Conservation (phyloP, 441 rosid species). For the Erysimum pusillum region DNA sequence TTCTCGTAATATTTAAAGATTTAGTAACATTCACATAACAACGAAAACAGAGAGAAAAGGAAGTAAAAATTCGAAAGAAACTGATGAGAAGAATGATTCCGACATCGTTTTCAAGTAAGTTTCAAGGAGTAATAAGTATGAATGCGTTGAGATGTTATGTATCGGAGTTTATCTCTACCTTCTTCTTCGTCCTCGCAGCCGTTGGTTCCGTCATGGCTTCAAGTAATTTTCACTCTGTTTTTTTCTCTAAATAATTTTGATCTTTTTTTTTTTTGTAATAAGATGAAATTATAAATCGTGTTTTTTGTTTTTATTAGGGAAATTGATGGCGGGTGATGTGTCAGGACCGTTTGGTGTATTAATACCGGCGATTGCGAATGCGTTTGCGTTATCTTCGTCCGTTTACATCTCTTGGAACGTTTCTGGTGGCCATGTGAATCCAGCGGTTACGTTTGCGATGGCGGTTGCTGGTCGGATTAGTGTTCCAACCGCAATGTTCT, state of each 20-base stretch:
- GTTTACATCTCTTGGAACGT: slow-evolving; percentile 67
- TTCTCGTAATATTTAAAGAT: slow-evolving; percentile 30
- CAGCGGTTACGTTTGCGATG: slow-evolving; percentile 90
- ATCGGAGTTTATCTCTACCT: slow-evolving; percentile 92
- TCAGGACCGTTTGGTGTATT: slow-evolving; percentile 66
- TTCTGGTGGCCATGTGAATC: slow-evolving; percentile 92
- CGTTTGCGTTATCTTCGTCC: slow-evolving; percentile 76
- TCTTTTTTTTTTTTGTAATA: not conserved
- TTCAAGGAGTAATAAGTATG: slow-evolving; percentile 61
- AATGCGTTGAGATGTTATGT: slow-evolving; percentile 77
- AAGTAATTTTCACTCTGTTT: slow-evolving; percentile 45
- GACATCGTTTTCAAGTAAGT: slow-evolving; percentile 53
- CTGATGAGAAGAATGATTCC: slow-evolving; percentile 65
- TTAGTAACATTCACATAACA: slow-evolving; percentile 13
- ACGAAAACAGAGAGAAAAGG: slow-evolving; percentile 18
- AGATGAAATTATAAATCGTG: not conserved
- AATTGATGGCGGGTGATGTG: slow-evolving; percentile 58
- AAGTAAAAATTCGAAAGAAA: not conserved
- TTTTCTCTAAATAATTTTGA: not conserved
- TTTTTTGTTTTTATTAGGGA: slow-evolving; percentile 40
- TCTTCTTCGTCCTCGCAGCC: slow-evolving; percentile 81
- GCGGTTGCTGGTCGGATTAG: slow-evolving; percentile 70
- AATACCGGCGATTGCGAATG: slow-evolving; percentile 70
- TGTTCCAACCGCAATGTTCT: slow-evolving; percentile 71
- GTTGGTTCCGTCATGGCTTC: slow-evolving; percentile 95